Evolutionary conservation across 352 stramenopile genomes (phyloP).

Genomic region (Phytophthora macrochlamydospora): DNA sequence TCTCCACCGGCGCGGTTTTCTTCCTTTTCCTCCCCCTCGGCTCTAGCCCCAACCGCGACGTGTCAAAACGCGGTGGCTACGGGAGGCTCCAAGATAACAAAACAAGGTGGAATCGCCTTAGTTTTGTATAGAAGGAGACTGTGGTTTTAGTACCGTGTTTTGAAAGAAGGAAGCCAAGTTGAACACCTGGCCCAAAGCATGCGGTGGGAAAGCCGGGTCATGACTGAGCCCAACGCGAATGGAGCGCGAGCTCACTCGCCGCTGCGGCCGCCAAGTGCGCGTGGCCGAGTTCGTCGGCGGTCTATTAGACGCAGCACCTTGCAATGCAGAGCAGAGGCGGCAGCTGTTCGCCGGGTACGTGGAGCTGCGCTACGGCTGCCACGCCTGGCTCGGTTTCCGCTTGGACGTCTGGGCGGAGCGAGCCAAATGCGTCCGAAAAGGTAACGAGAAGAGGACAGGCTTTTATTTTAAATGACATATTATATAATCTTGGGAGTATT

Average conservation of each 20-base stretch:
- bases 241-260: slow-evolving; percentile 23
- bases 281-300: slow-evolving; percentile 27
- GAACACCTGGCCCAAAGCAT: background rate
- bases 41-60: background rate
- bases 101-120: background rate
- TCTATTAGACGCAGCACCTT: background rate
- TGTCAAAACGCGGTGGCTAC: background rate
- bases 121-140: background rate
- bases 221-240: background rate
- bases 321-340: background rate
- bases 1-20: slow-evolving; percentile 37
- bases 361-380: slow-evolving; percentile 32
- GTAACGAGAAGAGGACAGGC: slow-evolving; percentile 6
- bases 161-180: background rate
- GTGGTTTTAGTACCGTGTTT: background rate
- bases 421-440: slow-evolving; percentile 17
- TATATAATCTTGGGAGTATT: too few species aligned
- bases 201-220: background rate
- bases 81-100: background rate
- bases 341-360: slow-evolving; percentile 35
- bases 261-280: slow-evolving; percentile 24
- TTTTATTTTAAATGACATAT: too few species aligned
- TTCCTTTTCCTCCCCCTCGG: slow-evolving; percentile 25
- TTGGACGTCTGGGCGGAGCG: slow-evolving; percentile 31
- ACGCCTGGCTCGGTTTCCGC: slow-evolving; percentile 28